Base-by-base conservation (phyloP, 129 eudicot species). In the Silybum marianum region DNA sequence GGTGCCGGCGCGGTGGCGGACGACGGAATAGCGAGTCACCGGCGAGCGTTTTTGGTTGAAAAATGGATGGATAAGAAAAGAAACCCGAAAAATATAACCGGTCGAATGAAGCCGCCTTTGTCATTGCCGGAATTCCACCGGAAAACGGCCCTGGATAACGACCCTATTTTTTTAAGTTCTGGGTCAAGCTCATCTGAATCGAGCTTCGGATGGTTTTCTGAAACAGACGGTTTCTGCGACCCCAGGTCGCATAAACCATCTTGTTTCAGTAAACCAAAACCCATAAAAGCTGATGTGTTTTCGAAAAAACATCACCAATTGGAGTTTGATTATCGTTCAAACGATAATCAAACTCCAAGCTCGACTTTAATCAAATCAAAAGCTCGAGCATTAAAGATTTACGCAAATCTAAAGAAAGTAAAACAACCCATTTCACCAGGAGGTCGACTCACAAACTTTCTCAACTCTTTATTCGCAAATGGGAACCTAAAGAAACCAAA, bases 381-480 rank as follows among this genome's bases (percentile, higher is more conserved):
- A 83, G 81, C 90, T 0, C 80, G 88, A 73, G 96, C 93, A 3
- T 23, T 82, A 23, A 90, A 87, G 79, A 80, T 93, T 44, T 90
- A 93, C 7, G 81, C 88, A 1, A 93, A 89, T 39, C 21, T 90
- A 73, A 93, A 88, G 88, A 90, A 86, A 14, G 74, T 90, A 86
- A 91, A 91, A 82, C 91, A 88, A 81, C 95, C 97, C 25, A 89
- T 94, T 40, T 94, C 98, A 0, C 97, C 98, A 0, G 98, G 98
- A 8, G 93, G 86, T 3, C 83, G 90, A 24, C 84, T 94, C 6
- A 62, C 91, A 0, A 92, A 83, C 24, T 90, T 94, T 67, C 84
- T 94, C 62, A 84, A 81, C 73, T 84, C 91, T 11, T 79, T 94
- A 19, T 91, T 94, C 69, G 51, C 84, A 62, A 88, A 81, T 19